phyloP scores from a whole-genome alignment of 2,329 filamentous ascomycete species.

The Stachybotrys chlorohalonatus region DNA sequence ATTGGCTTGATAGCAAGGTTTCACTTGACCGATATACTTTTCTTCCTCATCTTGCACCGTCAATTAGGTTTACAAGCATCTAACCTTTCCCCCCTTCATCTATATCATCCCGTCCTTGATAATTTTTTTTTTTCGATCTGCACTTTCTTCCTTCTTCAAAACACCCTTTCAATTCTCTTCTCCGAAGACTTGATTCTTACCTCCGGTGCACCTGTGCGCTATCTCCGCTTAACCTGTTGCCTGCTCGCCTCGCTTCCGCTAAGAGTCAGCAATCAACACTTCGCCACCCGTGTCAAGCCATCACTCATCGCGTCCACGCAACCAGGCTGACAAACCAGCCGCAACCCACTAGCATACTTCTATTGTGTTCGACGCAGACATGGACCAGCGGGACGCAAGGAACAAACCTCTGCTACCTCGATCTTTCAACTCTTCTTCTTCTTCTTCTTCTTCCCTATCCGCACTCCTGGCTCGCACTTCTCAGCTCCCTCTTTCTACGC shows the following conservation, averaged over 20 bases:
- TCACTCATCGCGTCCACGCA: conserved; percentile 11
- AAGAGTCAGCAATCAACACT: neutral
- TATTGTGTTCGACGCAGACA: conserved; percentile 17
- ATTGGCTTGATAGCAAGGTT: no score
- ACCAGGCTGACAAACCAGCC: conserved; percentile 27
- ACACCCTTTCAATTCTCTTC: neutral
- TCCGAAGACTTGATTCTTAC: neutral
- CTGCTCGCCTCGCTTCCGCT: neutral
- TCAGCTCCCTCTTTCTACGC: neutral
- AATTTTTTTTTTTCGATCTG: no score
- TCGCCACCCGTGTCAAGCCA: conserved; percentile 2
- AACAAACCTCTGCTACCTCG: neutral
- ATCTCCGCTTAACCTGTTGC: neutral
- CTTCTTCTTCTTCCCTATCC: conserved; percentile 1
- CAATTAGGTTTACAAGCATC: no score
- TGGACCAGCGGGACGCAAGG: neutral
- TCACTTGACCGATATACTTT: no score
- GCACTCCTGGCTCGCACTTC: neutral
- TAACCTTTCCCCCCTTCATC: no score
- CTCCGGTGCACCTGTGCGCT: neutral
- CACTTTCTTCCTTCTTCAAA: neutral
- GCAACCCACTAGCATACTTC: conserved; percentile 14
- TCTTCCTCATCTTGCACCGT: no score
- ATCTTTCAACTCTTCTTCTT: conserved; percentile 2
- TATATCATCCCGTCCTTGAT: no score